Evolutionary conservation across 179 eudicot genomes (phyloP), one percentile per base, ranked within the genome.

Genomic region (Beta lomatogona): DNA sequence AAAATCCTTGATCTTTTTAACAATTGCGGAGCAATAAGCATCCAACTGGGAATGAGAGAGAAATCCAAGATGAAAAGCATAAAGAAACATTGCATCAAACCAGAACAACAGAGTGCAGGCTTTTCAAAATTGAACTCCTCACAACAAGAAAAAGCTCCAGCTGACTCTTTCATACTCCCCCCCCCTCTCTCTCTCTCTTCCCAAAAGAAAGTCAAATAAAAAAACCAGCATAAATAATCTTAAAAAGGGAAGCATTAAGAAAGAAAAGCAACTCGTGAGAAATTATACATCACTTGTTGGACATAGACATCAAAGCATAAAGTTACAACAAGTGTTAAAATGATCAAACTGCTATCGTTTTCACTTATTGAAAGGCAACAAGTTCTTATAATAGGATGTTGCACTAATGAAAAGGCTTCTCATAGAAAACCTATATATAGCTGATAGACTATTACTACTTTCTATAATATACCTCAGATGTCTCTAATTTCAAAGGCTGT

Each of bases 1-100:
- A 54, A 75, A 80, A 54, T 85, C 90, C 84, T 89, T 91, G 76
- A 95, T 85, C 87, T 81, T 91, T 82, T 80, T 67, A 41, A 95
- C 83, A 75, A 92, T 82, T 61, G 89, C 82, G 80, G 84, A 61
- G 83, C 92, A 94, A 81, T 80, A 83, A 50, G 82, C 89, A 77
- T 91, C 94, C 91, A 94, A 64, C 98, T 95, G 83, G 21, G 13
- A n/a, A 68, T 36, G 52, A 48, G 9, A 82, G 28, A 80, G 10
- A 60, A 22, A 80, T 65, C 15, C 65, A 64, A 41, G 1, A 48
- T 36, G 41, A 36, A 36, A 36, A 36, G 41, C 1, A 2, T 36
- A 36, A 36, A 36, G 41, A 36, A 36, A 36, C 41, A 36, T 36
- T 36, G 41, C 41, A 36, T 36, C 41, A 36, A 36, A 36, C 41